Evolutionary conservation across 176 grass and related monocot species (phyloP), one percentile per base, ranked within the genome.

Genomic region (Carex parvula): DNA sequence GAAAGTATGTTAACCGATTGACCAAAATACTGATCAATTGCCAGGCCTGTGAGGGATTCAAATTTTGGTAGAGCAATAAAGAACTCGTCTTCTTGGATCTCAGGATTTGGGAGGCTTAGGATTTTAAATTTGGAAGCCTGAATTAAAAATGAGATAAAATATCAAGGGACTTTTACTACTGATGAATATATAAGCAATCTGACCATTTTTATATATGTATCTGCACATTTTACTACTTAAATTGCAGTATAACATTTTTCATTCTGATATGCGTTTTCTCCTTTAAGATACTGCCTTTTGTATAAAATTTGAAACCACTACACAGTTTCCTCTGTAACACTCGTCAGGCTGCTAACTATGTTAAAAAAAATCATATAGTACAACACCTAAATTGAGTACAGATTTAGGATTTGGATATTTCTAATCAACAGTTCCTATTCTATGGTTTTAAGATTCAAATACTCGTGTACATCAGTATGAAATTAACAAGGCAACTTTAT

Each of bases 131-230:
- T 26, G 79, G 57, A 39, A 81, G 56, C 55, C 79, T 81, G 57
- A 64, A 81, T 63, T 81, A 61, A 60, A 17, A 42, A 21, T 81
- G 33, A 62, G 56, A 81, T 63, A n/a, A 21, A 39, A 81, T 81
- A 81, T 50, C 24, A 37, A 81, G 30, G 57, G 30, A 21, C n/a
- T 35, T 60, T 15, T 29, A 53, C 26, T 75, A 26, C 12, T 1
- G 11, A 55, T 26, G 48, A 29, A 52, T 52, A 73, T 50, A 71
- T 39, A 46, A 74, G 42, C 39, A 24, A 24, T 50, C 20, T 74
- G 70, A 74, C 44, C 21, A 50, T 26, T 26, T 70, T 21, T 12
- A 48, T 21, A 74, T 8, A 74, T 42, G 39, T 50, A 52, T 6
- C 11, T 53, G 44, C 41, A 52, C n/a, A 75, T 14, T 75, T 53